Conservation (phyloP, 1,284 basidiomycete genomes). For the Ustilago tritici region DNA sequence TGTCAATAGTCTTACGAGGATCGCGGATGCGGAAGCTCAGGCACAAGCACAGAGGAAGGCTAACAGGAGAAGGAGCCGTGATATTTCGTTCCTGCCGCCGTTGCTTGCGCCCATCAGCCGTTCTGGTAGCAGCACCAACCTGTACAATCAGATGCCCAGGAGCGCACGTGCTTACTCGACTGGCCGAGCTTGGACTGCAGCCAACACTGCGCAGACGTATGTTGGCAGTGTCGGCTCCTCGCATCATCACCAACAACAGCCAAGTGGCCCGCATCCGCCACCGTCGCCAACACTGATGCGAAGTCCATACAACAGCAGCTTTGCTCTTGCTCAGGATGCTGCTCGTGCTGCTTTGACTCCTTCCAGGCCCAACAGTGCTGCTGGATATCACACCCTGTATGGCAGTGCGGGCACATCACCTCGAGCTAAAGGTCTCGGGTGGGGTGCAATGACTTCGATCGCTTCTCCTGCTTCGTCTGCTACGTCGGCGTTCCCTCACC, state of each 20-base stretch:
- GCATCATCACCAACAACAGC: conserved; percentile 16
- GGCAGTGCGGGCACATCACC: conserved; percentile 56
- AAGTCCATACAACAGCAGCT: conserved; percentile 45
- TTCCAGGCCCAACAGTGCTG: conserved; percentile 46
- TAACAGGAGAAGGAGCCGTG: conserved; percentile 56
- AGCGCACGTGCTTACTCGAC: conserved; percentile 45
- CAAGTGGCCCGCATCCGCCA: conserved; percentile 10
- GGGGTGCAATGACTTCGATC: conserved; percentile 62
- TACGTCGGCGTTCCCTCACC: conserved; percentile 9
- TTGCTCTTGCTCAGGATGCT: conserved; percentile 46
- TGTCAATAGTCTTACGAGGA: conserved; percentile 41
- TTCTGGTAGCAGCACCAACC: conserved; percentile 52
- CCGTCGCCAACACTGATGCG: conserved; percentile 46
- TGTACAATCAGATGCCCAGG: conserved; percentile 39
- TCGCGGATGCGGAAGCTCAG: conserved; percentile 40
- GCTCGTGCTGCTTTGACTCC: conserved; percentile 40
- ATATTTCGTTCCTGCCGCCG: conserved; percentile 59
- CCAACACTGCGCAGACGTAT: conserved; percentile 45
- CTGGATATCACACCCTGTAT: conserved; percentile 28
- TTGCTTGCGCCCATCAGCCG: conserved; percentile 55
- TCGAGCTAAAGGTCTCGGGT: conserved; percentile 56
- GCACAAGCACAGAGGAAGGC: conserved; percentile 42
- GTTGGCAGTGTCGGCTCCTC: conserved; percentile 53
- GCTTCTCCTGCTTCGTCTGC: conserved; percentile 22
- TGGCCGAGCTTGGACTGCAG: conserved; percentile 42